Evolutionary conservation across 2,329 filamentous ascomycete species (phyloP).

Genomic region (Colletotrichum agaves): DNA sequence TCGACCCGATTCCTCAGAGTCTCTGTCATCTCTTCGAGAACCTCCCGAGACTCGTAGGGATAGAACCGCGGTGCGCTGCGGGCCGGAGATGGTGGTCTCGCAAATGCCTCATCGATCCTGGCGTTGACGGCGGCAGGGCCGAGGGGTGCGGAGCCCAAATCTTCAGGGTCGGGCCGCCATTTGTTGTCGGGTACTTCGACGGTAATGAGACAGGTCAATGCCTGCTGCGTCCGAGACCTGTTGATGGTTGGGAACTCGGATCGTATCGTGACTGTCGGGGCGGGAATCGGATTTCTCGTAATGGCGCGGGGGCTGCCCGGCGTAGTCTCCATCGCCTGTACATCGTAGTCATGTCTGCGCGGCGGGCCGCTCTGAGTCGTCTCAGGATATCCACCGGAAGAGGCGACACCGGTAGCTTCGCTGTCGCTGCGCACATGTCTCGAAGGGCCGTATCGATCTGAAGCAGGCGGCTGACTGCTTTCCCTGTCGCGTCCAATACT

Average conservation of each 20-base stretch:
- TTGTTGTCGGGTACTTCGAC: conserved; percentile 94
- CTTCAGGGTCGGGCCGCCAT: conserved; percentile 87
- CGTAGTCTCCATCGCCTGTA: conserved; percentile 94
- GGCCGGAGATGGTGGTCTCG: conserved; percentile 69
- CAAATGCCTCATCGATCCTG: conserved; percentile 64
- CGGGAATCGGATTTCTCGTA: conserved; percentile 86
- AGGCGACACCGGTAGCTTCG: conserved; percentile 76
- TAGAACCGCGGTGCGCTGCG: conserved; percentile 68
- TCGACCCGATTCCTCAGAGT: conserved; percentile 88
- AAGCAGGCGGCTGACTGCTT: conserved; percentile 57
- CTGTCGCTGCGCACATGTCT: conserved; percentile 82
- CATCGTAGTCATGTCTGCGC: conserved; percentile 91
- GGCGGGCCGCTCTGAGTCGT: conserved; percentile 75
- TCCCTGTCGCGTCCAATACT: conserved; percentile 56
- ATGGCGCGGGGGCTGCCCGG: conserved; percentile 78
- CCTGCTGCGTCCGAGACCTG: conserved; percentile 92
- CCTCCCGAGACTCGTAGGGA: conserved; percentile 80
- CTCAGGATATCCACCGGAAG: conserved; percentile 83
- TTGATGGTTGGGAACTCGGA: conserved; percentile 97
- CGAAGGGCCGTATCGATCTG: conserved; percentile 58
- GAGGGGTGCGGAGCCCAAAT: conserved; percentile 68
- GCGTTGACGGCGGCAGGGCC: conserved; percentile 52
- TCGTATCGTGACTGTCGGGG: conserved; percentile 91
- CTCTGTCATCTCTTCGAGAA: conserved; percentile 86
- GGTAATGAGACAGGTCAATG: conserved; percentile 91